phyloP scores from a whole-genome alignment of 495 filamentous ascomycete species.

The Xylaria cubensis region DNA sequence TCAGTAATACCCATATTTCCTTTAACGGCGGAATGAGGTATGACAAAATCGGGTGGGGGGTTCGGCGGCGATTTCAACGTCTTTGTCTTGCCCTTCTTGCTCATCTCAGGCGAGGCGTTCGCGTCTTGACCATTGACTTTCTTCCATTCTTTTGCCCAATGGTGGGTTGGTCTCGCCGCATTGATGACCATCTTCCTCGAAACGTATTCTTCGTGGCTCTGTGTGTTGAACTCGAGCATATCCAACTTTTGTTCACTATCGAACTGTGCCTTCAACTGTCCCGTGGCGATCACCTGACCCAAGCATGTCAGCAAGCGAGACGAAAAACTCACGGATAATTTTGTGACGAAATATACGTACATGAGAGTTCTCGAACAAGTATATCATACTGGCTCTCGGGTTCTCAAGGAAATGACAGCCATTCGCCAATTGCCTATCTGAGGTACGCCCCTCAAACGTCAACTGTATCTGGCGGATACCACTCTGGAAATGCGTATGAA shows the following conservation, averaged over 20 bases:
- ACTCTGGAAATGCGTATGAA: slow-evolving; percentile 81
- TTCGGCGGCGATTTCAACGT: slow-evolving; percentile 54
- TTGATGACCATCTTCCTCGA: slow-evolving; percentile 63
- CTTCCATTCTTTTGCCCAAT: slow-evolving; percentile 63
- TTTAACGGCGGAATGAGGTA: slow-evolving; percentile 70
- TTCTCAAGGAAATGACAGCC: slow-evolving; percentile 72
- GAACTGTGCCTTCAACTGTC: slow-evolving; percentile 68
- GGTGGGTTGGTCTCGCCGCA: slow-evolving; percentile 58
- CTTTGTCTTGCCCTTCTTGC: slow-evolving; percentile 69
- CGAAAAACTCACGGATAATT: neutral
- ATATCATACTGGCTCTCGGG: slow-evolving; percentile 67
- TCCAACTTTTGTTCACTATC: slow-evolving; percentile 74
- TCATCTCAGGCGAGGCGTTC: slow-evolving; percentile 75
- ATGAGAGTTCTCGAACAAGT: slow-evolving; percentile 76
- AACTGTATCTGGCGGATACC: slow-evolving; percentile 82
- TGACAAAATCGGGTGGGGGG: slow-evolving; percentile 61
- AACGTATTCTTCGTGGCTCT: slow-evolving; percentile 71
- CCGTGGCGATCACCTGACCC: slow-evolving; percentile 66
- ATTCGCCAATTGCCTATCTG: slow-evolving; percentile 62
- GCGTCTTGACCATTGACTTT: slow-evolving; percentile 61
- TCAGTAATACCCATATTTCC: slow-evolving; percentile 63
- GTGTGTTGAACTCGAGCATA: slow-evolving; percentile 70
- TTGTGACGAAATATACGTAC: slow-evolving; percentile 50
- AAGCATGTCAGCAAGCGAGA: slow-evolving; percentile 10
- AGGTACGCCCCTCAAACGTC: slow-evolving; percentile 64